Evolutionary conservation across 768 basidiomycete genomes (phyloP), one percentile per base, ranked within the genome.

Genomic region (Macrocybe gigantea): DNA sequence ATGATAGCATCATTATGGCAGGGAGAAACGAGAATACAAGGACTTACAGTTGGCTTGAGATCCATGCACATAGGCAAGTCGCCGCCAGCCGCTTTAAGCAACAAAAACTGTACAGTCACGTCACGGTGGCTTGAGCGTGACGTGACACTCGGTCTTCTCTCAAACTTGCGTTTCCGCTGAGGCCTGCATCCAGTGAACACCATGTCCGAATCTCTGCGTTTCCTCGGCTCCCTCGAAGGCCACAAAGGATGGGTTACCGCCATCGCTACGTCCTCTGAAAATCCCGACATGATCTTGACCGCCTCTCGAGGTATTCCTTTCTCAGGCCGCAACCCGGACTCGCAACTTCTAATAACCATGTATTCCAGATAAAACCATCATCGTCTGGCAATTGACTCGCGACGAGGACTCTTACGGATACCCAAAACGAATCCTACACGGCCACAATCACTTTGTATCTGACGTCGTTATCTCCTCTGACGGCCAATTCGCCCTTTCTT

Each of bases 381-480:
- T 99, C 66, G 93, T 97, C 65, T 99, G 96, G 96, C 88, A 93
- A 68, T 77, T 99, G 65, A 96, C 95, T 59, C 90, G 96, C 56
- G 88, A 89, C 51, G 88, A 93, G 56, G 83, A 87, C 56, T 72
- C 82, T 42, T 96, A 94, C 67, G 96, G 96, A 48, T 94, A 85
- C 77, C 95, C 96, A 52, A 98, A 98, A 77, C 85, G 88, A 65
- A 90, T 97, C 62, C 86, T 99, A 51, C 88, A 92, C 66, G 95
- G 96, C 53, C 96, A 99, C 79, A 98, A 97, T 75, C 95, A 96
- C 78, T 97, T 97, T 66, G 94, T 97, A 50, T 97, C 93, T 36
- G 94, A 97, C 65, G 90, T 98, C 59, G 95, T 96, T 61, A 94
- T 97, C 68, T 97, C 95, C 51, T 96, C 95, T 51, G 96, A 99